These are phyloP conservation scores for Brassica nigra DNA, from an alignment of 345 rosid genomes.

Conservation along the genomic window DNA sequence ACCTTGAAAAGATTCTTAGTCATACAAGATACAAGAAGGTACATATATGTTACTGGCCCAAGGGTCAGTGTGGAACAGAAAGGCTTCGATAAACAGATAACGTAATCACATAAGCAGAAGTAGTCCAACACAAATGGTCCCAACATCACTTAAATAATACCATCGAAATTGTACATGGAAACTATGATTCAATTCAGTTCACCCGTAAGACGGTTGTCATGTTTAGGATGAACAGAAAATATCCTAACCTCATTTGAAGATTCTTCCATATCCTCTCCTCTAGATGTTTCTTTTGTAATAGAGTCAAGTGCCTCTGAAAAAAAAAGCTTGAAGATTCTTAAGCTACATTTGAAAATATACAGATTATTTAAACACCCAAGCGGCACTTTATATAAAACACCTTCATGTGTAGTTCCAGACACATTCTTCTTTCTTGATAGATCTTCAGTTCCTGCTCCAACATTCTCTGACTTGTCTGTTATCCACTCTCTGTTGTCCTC, in stretches of 20 bases:
- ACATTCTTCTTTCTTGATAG: conserved; percentile 9
- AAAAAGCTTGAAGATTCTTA: not conserved
- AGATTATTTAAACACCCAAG: not conserved
- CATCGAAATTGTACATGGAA: not conserved
- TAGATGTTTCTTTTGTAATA: conserved; percentile 2
- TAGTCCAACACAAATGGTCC: not conserved
- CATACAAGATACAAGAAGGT: not conserved
- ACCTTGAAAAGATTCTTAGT: not conserved
- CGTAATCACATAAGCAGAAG: too few species aligned
- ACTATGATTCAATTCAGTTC: not conserved
- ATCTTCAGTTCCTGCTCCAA: not conserved
- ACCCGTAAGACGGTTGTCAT: not conserved
- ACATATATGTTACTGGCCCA: too few species aligned
- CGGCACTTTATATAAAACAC: not conserved
- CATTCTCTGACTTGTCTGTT: too few species aligned
- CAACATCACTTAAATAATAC: not conserved
- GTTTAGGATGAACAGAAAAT: not conserved
- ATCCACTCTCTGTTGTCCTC: conserved; percentile 7
- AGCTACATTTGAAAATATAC: not conserved
- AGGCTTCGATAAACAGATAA: too few species aligned
- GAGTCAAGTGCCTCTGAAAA: conserved; percentile 10
- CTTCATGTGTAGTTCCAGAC: conserved; percentile 8
- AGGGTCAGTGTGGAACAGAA: too few species aligned
- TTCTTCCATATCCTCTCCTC: conserved; percentile 2
- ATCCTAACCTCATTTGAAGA: conserved; percentile 22